Evolutionary conservation across 441 rosid genomes (phyloP).

Genomic region (Isatis lusitanica): DNA sequence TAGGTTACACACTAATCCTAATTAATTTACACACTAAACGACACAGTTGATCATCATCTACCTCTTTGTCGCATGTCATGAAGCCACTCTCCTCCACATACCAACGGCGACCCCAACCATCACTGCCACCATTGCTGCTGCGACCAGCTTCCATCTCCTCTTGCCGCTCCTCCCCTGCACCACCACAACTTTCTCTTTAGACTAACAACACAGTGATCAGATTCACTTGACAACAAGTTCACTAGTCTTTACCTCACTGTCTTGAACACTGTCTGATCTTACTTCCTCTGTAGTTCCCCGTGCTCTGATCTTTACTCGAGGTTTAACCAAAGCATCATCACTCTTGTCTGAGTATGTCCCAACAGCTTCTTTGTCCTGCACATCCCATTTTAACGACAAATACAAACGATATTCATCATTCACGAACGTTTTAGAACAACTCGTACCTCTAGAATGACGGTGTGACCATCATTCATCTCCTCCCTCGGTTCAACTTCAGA

Average conservation of each 20-base stretch:
- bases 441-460: slow-evolving; percentile 47
- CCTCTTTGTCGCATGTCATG: neutral
- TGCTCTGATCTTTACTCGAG: slow-evolving; percentile 49
- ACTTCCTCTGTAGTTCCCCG: slow-evolving; percentile 41
- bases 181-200: neutral
- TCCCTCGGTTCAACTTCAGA: slow-evolving; percentile 15
- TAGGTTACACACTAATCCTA: neutral
- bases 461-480: slow-evolving; percentile 41
- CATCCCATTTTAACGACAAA: neutral
- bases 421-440: neutral
- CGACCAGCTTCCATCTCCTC: neutral
- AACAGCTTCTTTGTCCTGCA: neutral
- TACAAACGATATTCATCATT: too few relatives aligned
- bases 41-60: neutral
- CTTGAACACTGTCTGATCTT: neutral
- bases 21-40: neutral
- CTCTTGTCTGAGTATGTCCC: neutral
- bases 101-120: neutral
- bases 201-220: too few relatives aligned
- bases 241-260: neutral
- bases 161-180: neutral
- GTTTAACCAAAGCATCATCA: neutral
- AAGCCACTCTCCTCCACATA: slow-evolving; percentile 10
- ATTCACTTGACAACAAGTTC: neutral
- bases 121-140: neutral